Evolutionary conservation across 208 protist species (phyloP).

Genomic region (Tetramitus jugosus): DNA sequence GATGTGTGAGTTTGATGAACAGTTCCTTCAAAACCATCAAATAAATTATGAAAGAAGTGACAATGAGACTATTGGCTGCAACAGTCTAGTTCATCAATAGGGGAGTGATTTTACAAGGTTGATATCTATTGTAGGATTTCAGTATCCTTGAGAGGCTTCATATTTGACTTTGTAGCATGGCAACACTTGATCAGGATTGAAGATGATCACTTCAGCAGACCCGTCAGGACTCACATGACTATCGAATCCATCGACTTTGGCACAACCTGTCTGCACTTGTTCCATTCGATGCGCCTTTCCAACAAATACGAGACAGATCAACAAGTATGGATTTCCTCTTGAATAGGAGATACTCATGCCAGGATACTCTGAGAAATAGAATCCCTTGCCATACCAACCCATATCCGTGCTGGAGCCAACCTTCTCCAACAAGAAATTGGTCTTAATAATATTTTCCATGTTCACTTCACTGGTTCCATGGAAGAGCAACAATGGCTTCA

Average conservation of each 20-base stretch:
- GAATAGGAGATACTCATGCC: neutral
- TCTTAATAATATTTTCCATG: slow-evolving; percentile 22
- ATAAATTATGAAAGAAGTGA: too few species aligned
- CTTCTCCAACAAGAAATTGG: neutral
- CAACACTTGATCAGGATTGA: slow-evolving; percentile 10
- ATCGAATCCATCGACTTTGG: neutral
- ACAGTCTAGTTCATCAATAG: too few species aligned
- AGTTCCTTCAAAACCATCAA: too few species aligned
- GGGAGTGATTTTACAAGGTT: too few species aligned
- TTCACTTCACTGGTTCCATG: neutral
- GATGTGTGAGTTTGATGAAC: too few species aligned
- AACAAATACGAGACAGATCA: slow-evolving; percentile 18
- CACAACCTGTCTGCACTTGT: neutral
- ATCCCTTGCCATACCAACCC: slow-evolving; percentile 15
- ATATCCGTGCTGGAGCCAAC: slow-evolving; percentile 4
- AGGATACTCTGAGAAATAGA: slow-evolving; percentile 12
- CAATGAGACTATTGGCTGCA: too few species aligned
- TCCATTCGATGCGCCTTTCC: neutral
- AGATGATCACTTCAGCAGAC: slow-evolving; percentile 7
- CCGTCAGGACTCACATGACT: neutral
- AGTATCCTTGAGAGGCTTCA: too few species aligned
- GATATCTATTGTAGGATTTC: too few species aligned
- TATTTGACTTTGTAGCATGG: slow-evolving; percentile 9
- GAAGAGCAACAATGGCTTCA: slow-evolving; percentile 5
- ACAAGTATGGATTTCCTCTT: neutral